phyloP scores from a whole-genome alignment of 768 basidiomycete species.

The Boletellus emodensis region DNA sequence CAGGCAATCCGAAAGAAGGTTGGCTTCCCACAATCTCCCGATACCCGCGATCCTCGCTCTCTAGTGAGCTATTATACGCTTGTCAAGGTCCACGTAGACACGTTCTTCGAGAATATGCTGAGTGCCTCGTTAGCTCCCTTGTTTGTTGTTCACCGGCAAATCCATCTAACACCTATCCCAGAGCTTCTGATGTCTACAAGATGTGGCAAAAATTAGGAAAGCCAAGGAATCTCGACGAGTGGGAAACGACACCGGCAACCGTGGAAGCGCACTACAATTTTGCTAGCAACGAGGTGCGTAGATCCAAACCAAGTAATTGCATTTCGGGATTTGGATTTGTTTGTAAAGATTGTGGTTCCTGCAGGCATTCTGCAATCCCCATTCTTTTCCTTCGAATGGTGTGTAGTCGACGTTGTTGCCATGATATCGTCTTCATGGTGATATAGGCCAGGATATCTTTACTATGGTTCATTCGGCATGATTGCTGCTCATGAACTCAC shows the following conservation, averaged over 20 bases:
- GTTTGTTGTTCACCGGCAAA: not conserved
- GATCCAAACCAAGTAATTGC: not conserved
- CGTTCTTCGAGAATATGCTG: constrained; percentile 84
- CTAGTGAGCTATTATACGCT: constrained; percentile 69
- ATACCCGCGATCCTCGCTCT: constrained; percentile 67
- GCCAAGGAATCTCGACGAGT: constrained; percentile 62
- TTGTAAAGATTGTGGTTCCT: constrained; percentile 83
- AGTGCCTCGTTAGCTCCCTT: constrained; percentile 45
- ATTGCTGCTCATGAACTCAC: constrained; percentile 92
- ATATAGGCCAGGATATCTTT: constrained; percentile 79
- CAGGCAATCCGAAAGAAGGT: constrained; percentile 66
- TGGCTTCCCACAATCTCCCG: constrained; percentile 85
- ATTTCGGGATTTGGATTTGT: not conserved
- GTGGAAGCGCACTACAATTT: constrained; percentile 90
- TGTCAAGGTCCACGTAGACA: constrained; percentile 60
- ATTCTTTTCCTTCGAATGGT: constrained; percentile 84
- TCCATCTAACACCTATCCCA: constrained; percentile 24
- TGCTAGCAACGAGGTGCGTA: constrained; percentile 74
- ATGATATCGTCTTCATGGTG: constrained; percentile 7
- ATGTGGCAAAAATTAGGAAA: constrained; percentile 75
- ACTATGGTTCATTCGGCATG: constrained; percentile 90
- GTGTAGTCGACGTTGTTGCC: constrained; percentile 9
- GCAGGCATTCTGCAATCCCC: constrained; percentile 93
- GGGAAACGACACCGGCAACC: constrained; percentile 86
- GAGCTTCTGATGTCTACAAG: constrained; percentile 57